phyloP scores from a whole-genome alignment of 768 basidiomycete genomes.

The Pholiota microspora region DNA sequence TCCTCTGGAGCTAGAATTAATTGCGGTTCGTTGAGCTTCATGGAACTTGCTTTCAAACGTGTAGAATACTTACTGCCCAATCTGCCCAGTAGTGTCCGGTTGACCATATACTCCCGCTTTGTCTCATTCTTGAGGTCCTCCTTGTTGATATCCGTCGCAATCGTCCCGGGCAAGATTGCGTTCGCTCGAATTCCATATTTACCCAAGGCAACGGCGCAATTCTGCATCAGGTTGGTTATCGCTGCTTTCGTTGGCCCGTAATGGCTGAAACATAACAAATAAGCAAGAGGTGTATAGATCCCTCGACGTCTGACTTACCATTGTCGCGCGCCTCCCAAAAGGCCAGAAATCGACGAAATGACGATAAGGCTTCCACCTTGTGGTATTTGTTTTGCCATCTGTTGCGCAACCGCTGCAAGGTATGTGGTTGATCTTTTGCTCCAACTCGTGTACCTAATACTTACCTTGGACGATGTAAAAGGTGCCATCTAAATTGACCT shows the following conservation, averaged over 20 bases:
- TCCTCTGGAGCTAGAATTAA: conserved; percentile 53
- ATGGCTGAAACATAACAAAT: conserved; percentile 37
- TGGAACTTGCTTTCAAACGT: neutral
- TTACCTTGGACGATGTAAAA: conserved; percentile 69
- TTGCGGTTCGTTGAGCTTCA: neutral
- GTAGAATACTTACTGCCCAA: conserved; percentile 48
- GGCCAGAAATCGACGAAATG: conserved; percentile 75
- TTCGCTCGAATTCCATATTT: conserved; percentile 74
- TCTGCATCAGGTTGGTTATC: conserved; percentile 76
- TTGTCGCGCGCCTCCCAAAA: conserved; percentile 75
- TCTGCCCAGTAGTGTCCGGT: conserved; percentile 63
- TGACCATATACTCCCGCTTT: conserved; percentile 63
- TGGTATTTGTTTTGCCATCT: conserved; percentile 68
- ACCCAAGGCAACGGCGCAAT: conserved; percentile 74
- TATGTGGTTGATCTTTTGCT: no score
- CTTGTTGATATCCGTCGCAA: conserved; percentile 76
- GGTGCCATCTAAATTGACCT: conserved; percentile 74
- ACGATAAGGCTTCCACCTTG: conserved; percentile 76
- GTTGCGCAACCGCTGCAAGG: conserved; percentile 59
- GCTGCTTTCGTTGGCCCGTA: conserved; percentile 83
- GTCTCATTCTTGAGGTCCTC: conserved; percentile 60
- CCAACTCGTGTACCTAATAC: no score
- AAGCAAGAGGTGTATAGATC: neutral
- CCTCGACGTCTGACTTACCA: conserved; percentile 32
- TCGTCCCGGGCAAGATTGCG: conserved; percentile 72